Evolutionary conservation across 225 moss, liverwort and hornwort genomes (phyloP), one percentile per base, ranked within the genome.

Genomic region (Polytrichum formosum): DNA sequence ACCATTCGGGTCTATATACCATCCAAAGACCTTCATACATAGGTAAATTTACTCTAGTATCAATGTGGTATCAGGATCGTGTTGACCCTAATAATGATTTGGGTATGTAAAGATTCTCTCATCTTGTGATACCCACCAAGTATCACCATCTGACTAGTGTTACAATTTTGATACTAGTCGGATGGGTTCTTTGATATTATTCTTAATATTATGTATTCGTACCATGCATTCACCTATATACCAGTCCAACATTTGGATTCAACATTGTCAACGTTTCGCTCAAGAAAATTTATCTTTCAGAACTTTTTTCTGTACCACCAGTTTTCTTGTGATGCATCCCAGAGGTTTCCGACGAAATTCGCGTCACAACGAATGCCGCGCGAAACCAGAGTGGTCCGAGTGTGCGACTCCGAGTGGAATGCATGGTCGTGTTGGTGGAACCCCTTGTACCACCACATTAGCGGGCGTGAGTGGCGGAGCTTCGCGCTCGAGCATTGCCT

Each of bases 401-500:
- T 65, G 56, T 67, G 70, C 7, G 79, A 83, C 35, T 16, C 71
- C 5, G 20, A 10, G 16, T 76, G 71, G 60, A 68, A 61, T 26
- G 67, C 60, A 28, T 83, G 79, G 83, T 65, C 16, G 18, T 76
- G 76, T 30, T 0, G 58, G 4, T 83, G 83, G 83, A 83, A 76
- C 54, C 53, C 73, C 4, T 1, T 0, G 9, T 68, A 76, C 64
- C 37, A 46, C 0, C 76, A 83, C 30, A 63, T 76, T 0, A 5
- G 55, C 1, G 79, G 76, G 13, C 75, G 73, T 2, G 83, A 73
- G 1, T 79, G 79, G 79, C 76, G 74, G 19, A 73, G 74, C 71
- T 83, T 83, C 20, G 79, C 79, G 3, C 59, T 83, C 4, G 67
- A 79, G 25, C 83, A 83, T 25, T 79, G 83, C 54, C 21, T 83